Conservation (phyloP, 495 filamentous ascomycete genomes). For the Aspergillus avenaceus region DNA sequence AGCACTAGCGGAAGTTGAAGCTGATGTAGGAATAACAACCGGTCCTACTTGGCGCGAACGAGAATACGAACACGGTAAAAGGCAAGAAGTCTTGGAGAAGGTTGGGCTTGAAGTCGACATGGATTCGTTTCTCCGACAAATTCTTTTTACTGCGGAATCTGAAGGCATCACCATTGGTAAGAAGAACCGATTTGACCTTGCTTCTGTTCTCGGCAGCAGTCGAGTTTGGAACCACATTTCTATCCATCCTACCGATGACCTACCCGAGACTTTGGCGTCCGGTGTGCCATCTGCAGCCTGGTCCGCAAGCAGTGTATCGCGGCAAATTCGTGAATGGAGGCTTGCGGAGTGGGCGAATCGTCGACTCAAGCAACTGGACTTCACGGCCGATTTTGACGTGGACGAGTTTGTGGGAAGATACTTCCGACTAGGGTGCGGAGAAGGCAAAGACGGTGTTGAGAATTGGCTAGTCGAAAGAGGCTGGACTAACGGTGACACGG, state of each 20-base stretch:
- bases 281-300: constrained; percentile 65
- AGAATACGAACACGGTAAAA: constrained; percentile 73
- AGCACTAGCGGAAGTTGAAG: constrained; percentile 71
- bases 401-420: constrained; percentile 89
- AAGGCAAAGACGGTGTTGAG: constrained; percentile 89
- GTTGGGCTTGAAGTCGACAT: constrained; percentile 74
- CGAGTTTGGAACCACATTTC: constrained; percentile 94
- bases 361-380: constrained; percentile 87
- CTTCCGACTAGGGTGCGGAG: constrained; percentile 75
- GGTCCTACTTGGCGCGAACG: constrained; percentile 63
- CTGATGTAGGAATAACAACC: constrained; percentile 73
- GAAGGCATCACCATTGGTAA: constrained; percentile 72
- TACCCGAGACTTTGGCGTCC: constrained; percentile 62
- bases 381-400: constrained; percentile 92
- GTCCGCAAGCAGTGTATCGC: constrained; percentile 88
- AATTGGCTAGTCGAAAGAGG: constrained; percentile 93
- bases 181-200: constrained; percentile 70
- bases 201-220: constrained; percentile 66
- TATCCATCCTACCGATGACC: constrained; percentile 86
- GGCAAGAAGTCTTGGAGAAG: constrained; percentile 81
- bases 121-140: constrained; percentile 74
- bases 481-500: constrained; percentile 97
- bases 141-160: constrained; percentile 76
- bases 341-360: constrained; percentile 96
- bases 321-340: constrained; percentile 88